phyloP scores from a whole-genome alignment of 108 stramenopile genomes.

The Aurantiochytrium sp. region DNA sequence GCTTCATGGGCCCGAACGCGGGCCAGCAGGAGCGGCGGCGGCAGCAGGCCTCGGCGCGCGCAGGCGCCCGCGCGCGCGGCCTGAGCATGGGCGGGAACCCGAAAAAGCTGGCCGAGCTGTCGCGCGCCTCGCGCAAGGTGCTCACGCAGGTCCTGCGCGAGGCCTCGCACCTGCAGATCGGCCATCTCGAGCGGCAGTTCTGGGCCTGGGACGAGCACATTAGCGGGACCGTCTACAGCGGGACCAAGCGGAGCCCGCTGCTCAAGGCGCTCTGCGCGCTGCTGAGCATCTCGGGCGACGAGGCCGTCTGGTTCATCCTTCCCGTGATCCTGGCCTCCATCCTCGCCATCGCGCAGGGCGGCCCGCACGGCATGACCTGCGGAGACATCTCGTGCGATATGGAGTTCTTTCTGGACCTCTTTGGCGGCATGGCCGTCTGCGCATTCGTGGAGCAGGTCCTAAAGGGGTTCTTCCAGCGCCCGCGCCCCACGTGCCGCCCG shows the following conservation, averaged over 20 bases:
- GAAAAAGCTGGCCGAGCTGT: too few relatives aligned
- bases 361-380: not conserved
- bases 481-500: not conserved
- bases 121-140: not conserved
- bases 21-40: too few relatives aligned
- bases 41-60: too few relatives aligned
- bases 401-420: constrained; percentile 20
- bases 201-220: constrained; percentile 5
- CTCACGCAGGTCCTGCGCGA: not conserved
- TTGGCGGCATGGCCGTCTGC: not conserved
- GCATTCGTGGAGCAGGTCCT: not conserved
- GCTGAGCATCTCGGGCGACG: constrained; percentile 10
- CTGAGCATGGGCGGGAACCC: too few relatives aligned
- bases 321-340: not conserved
- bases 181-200: not conserved
- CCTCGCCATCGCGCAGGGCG: not conserved
- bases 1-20: too few relatives aligned
- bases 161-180: not conserved
- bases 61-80: too few relatives aligned
- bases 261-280: not conserved
- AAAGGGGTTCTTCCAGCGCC: constrained; percentile 29
- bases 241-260: too few relatives aligned
- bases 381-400: not conserved
- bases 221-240: not conserved
- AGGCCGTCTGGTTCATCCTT: not conserved